Conservation (phyloP, 208 protist species). For the Acanthamoeba triangularis region DNA sequence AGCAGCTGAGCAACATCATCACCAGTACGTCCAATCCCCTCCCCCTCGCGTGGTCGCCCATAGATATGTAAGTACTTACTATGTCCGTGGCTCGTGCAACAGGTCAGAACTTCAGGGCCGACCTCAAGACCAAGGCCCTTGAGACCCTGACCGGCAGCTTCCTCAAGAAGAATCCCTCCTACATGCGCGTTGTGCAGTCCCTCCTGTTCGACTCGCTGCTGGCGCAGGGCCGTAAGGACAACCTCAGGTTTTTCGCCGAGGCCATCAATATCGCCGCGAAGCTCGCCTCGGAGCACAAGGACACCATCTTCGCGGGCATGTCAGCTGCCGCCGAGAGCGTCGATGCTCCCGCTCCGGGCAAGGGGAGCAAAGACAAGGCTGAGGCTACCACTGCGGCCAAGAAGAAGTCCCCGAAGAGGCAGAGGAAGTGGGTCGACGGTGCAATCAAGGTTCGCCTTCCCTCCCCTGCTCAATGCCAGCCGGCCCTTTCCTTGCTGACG, state of each 20-base stretch:
- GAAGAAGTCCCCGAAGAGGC: not conserved
- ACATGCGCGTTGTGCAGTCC: not conserved
- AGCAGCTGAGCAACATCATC: conserved; percentile 41
- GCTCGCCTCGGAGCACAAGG: not conserved
- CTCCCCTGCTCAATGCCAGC: too few relatives aligned
- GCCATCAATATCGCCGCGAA: not conserved
- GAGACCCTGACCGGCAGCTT: not conserved
- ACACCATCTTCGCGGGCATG: not conserved
- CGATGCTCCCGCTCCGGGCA: not conserved
- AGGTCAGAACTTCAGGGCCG: not conserved
- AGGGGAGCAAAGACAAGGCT: not conserved
- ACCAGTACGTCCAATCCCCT: not conserved
- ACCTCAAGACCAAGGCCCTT: conserved; percentile 16
- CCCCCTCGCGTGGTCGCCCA: not conserved
- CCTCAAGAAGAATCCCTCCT: conserved; percentile 16
- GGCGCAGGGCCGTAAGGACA: not conserved
- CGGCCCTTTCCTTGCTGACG: not conserved
- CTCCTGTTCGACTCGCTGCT: conserved; percentile 38
- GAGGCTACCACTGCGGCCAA: not conserved
- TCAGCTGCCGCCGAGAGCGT: not conserved
- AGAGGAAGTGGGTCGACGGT: not conserved
- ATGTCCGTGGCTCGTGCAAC: not conserved
- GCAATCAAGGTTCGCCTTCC: not conserved
- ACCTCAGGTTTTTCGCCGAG: not conserved
- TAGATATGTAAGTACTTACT: not conserved